Conservation (phyloP, 2,329 filamentous ascomycete species). For the Aspergillus tubingensis region DNA sequence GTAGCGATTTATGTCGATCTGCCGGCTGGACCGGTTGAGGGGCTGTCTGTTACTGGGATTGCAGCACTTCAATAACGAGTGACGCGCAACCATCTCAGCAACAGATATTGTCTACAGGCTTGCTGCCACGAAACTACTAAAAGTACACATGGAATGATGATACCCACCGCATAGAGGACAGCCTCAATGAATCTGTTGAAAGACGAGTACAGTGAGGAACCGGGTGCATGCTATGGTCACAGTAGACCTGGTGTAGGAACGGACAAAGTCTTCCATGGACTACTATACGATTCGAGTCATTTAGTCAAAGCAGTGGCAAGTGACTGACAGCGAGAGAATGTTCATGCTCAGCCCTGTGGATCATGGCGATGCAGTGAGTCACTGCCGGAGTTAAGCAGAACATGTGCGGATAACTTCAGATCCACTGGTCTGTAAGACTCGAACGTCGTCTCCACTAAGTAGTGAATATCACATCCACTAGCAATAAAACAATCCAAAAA, state of each 20-base stretch:
- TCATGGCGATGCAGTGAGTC: conserved; percentile 7
- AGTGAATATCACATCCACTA: background rate
- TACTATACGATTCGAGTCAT: background rate
- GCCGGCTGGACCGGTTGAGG: conserved; percentile 9
- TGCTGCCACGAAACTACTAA: too few relatives aligned
- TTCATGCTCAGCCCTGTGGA: conserved; percentile 7
- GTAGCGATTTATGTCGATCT: background rate
- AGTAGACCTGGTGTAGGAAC: too few relatives aligned
- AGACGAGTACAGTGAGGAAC: too few relatives aligned
- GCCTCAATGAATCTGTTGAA: too few relatives aligned
- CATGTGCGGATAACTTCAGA: background rate
- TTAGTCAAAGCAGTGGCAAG: background rate
- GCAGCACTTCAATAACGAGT: too few relatives aligned
- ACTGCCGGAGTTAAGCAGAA: conserved; percentile 4
- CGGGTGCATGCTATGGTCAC: too few relatives aligned
- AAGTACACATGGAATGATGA: too few relatives aligned
- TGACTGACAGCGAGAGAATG: background rate
- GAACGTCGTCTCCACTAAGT: background rate
- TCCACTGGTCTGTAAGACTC: too few relatives aligned
- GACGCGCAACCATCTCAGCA: background rate
- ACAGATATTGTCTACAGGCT: too few relatives aligned
- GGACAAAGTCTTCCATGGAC: background rate
- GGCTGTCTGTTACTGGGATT: background rate
- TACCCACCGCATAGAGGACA: too few relatives aligned
- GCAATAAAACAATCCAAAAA: too few relatives aligned